A percentile compares a stretch with the other conserved stretches of the same genome.
phyloP scores from a whole-genome alignment of 2,329 filamentous ascomycete species.

The Apiospora marii region DNA sequence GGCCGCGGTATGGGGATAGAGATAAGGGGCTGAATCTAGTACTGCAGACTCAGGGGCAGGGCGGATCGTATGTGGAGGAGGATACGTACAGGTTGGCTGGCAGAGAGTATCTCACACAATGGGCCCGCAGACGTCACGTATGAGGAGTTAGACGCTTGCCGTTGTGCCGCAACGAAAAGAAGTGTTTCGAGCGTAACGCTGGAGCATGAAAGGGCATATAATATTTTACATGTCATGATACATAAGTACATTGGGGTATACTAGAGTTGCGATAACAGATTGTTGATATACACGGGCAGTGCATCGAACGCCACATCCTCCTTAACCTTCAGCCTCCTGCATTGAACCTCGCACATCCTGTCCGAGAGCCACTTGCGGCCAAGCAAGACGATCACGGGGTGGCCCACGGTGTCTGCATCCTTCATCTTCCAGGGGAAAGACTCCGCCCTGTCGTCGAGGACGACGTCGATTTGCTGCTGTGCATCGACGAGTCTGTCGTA shows the following conservation, averaged over 20 bases:
- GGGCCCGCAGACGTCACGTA: slow-evolving; percentile 38
- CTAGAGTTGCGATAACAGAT: slow-evolving; percentile 61
- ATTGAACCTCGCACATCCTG: slow-evolving; percentile 78
- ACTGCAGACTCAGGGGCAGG: slow-evolving; percentile 41
- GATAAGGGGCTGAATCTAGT: slow-evolving; percentile 41
- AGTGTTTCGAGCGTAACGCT: background rate
- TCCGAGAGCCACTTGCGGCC: slow-evolving; percentile 72
- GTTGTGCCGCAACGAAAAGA: background rate
- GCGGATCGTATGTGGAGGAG: slow-evolving; percentile 41
- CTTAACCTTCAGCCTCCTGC: slow-evolving; percentile 70
- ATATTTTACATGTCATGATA: slow-evolving; percentile 14
- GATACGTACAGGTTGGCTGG: slow-evolving; percentile 44
- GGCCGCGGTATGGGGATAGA: slow-evolving; percentile 40
- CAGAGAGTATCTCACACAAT: slow-evolving; percentile 42
- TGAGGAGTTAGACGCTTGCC: slow-evolving; percentile 13
- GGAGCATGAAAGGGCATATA: background rate
- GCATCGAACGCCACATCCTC: slow-evolving; percentile 62
- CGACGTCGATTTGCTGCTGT: slow-evolving; percentile 60
- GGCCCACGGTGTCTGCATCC: slow-evolving; percentile 90
- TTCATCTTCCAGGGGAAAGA: slow-evolving; percentile 84
- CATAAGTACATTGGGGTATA: slow-evolving; percentile 4
- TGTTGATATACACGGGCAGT: slow-evolving; percentile 55
- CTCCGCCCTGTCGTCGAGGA: slow-evolving; percentile 77
- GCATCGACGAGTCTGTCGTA: slow-evolving; percentile 65
- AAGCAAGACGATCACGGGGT: slow-evolving; percentile 82